Evolutionary conservation across 495 filamentous ascomycete species (phyloP), one percentile per base, ranked within the genome.

Genomic region (Penicillium desertorum): DNA sequence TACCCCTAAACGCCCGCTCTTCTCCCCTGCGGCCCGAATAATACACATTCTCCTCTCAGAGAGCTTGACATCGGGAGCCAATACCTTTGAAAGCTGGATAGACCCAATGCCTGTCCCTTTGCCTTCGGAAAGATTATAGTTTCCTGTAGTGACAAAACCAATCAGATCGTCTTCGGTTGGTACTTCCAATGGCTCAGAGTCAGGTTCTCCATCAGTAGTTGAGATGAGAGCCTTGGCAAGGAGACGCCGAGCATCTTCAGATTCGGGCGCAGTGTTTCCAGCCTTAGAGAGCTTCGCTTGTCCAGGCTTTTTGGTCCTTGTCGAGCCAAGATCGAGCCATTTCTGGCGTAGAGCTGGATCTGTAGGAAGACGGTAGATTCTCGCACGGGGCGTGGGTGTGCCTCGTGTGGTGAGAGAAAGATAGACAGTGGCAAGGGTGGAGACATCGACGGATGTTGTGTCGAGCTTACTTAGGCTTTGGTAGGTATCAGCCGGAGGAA

Each of bases 61-160:
- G 17, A 27, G 51, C 63, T 76, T 64, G 39, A 62, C 37, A 66
- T 66, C 48, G 39, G 48, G 20, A 14, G 32, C 32, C 47, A 68
- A 59, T 23, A 88, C 83, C 71, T 82, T 89, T 4, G 66, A 73
- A 4, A 92, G 72, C 3, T 82, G 72, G 20, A 97, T 71, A 17
- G 81, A 86, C 0, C 89, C 94, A 56, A 98, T 79, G 0, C 86
- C 92, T 22, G 86, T 86, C 0, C 85, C 87, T 64, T 79, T 81
- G 2, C 93, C 94, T 56, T 91, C 83, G 6, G 83, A 85, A 4
- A 97, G 77, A 60, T 89, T 89, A 60, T 87, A 96, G 49, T 88
- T 87, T 2, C 93, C 94, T 2, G 86, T 88, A 22, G 91, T 96
- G 20, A 97, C 86, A 67, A 96, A 98, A 0, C 94, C 94, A 39